phyloP scores from a whole-genome alignment of 352 stramenopile species.

The Phytophthora lateralis region DNA sequence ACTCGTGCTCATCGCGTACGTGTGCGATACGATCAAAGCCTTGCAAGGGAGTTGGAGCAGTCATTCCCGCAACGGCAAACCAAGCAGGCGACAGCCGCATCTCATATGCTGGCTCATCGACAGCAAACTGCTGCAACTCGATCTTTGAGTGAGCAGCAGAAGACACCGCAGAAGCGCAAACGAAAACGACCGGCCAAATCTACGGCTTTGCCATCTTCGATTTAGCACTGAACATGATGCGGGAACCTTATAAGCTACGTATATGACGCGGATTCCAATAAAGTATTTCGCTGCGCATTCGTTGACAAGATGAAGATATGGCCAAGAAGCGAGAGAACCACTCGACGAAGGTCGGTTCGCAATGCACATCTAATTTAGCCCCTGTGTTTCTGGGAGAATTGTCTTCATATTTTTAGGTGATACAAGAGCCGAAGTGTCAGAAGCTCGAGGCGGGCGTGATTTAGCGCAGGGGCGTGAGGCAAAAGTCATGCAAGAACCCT shows the following conservation, averaged over 20 bases:
- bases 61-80: constrained; percentile 53
- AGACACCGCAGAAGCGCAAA: constrained; percentile 44
- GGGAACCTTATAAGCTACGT: constrained; percentile 14
- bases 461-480: not conserved
- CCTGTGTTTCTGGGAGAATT: constrained; percentile 13
- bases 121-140: constrained; percentile 14
- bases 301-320: constrained; percentile 9
- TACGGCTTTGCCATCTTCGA: constrained; percentile 14
- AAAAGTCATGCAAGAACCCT: constrained; percentile 30
- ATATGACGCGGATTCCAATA: constrained; percentile 14
- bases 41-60: constrained; percentile 58
- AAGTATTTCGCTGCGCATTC: constrained; percentile 10
- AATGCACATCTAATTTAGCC: constrained; percentile 38
- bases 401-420: constrained; percentile 35
- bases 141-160: constrained; percentile 28
- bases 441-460: constrained; percentile 1
- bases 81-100: constrained; percentile 30
- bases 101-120: constrained; percentile 23
- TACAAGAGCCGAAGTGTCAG: constrained; percentile 1
- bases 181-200: constrained; percentile 37
- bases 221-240: constrained; percentile 13
- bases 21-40: constrained; percentile 51
- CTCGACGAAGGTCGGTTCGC: constrained; percentile 17
- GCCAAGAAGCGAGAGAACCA: constrained; percentile 21
- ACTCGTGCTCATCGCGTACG: constrained; percentile 45